Percentiles rank a stretch among this genome's conserved stretches.
Conservation (phyloP, 2,329 filamentous ascomycete genomes). For the Dothideomycetes sp. region DNA sequence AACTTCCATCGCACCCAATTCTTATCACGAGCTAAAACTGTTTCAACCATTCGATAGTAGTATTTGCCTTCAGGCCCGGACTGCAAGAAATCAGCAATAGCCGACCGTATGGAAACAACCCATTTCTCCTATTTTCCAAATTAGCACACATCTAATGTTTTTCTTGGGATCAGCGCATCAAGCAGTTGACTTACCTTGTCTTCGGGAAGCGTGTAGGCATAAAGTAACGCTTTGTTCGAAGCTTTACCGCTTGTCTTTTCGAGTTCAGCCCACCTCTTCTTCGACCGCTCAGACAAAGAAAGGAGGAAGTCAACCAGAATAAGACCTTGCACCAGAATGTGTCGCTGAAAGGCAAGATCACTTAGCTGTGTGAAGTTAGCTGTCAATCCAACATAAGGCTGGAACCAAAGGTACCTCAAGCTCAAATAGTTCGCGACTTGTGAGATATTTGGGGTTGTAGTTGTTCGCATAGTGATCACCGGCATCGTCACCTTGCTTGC, state of each 20-base stretch:
- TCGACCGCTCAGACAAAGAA: conserved; percentile 73
- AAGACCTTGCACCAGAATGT: conserved; percentile 88
- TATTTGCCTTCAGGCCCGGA: conserved; percentile 75
- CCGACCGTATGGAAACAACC: conserved; percentile 65
- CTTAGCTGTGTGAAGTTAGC: conserved; percentile 51
- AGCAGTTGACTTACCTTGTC: conserved; percentile 50
- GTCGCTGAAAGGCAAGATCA: conserved; percentile 85
- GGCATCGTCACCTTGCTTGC: conserved; percentile 45
- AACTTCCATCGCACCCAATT: conserved; percentile 99
- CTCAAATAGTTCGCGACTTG: conserved; percentile 92
- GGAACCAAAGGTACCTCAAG: conserved; percentile 58
- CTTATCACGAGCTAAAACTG: conserved; percentile 87
- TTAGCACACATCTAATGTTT: too few species aligned
- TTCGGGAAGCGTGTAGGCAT: conserved; percentile 63
- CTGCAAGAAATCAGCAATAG: conserved; percentile 74
- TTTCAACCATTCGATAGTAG: conserved; percentile 94
- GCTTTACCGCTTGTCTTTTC: conserved; percentile 25
- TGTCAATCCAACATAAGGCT: neutral
- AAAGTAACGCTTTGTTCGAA: conserved; percentile 80
- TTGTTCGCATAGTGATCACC: conserved; percentile 52
- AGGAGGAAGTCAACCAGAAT: conserved; percentile 92
- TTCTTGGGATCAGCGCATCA: conserved; percentile 2
- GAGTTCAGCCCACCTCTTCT: conserved; percentile 62
- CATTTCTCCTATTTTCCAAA: conserved; percentile 56
- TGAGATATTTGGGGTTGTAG: conserved; percentile 97